Evolutionary conservation across 192 early-diverging fungal genomes (phyloP), one percentile per base, ranked within the genome.

Genomic region (Umbelopsis sp.): DNA sequence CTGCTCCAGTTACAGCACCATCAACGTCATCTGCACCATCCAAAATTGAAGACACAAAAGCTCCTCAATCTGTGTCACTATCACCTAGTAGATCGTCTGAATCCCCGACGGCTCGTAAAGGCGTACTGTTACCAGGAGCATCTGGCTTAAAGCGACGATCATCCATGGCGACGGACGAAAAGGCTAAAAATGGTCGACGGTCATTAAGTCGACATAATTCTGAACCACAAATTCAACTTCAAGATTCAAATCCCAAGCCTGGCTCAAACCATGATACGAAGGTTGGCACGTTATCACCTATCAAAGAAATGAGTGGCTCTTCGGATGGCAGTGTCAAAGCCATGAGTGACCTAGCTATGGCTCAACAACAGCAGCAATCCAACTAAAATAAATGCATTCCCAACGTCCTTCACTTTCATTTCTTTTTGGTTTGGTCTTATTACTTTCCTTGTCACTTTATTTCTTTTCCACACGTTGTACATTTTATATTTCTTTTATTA

Each of bases 91-190:
- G 49, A 21, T 68, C 66, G 14, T 68, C 66, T 29, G 47, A 50
- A 4, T 41, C 66, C 4, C 12, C 41, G 2, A 6, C 44, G 12
- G 20, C 68, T 38, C 68, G 49, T 50, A 70, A 70, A 53, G 68
- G 68, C 16, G 52, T 70, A 5, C 14, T 70, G 12, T 31, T 70
- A 32, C 68, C 41, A 20, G 68, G 68, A 32, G 68, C 68, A n/a
- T 53, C 52, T 32, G 52, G 52, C 25, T 22, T 50, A 0, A 70
- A 70, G 29, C 45, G 68, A 53, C 25, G 68, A 50, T 17, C 45
- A 9, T 70, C 68, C 7, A 51, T 7, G 24, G 52, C 14, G 45
- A 22, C 36, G 25, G 52, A 49, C 1, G 22, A 17, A 11, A 50
- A 20, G 16, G 16, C 47, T 34, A 50, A 50, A 32, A 12, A 6